Conservation (phyloP, 140 eudicot genomes). For the Cichorium intybus region DNA sequence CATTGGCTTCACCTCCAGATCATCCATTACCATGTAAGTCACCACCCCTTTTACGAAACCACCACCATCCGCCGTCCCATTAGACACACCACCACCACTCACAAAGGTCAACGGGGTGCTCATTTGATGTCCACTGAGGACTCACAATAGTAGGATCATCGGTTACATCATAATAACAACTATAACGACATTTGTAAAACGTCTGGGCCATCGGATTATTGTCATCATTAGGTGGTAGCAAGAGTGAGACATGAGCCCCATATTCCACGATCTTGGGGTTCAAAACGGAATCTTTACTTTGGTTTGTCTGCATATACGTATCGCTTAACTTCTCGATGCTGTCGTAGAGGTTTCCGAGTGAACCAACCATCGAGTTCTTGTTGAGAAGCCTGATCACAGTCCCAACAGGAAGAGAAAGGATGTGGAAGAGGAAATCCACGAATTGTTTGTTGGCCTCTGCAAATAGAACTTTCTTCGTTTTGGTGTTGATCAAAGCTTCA, state of each 20-base stretch:
- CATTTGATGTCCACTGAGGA: constrained; percentile 7
- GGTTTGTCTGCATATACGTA: constrained; percentile 33
- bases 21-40: constrained; percentile 48
- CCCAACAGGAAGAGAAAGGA: constrained; percentile 41
- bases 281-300: constrained; percentile 27
- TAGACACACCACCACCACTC: not conserved
- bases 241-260: constrained; percentile 8
- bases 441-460: constrained; percentile 46
- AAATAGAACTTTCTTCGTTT: constrained; percentile 31
- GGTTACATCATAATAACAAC: not conserved
- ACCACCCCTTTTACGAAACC: constrained; percentile 43
- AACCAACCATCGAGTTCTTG: constrained; percentile 37
- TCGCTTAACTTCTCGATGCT: constrained; percentile 36
- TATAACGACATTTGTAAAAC: not conserved
- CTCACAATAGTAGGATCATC: constrained; percentile 24
- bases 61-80: not conserved
- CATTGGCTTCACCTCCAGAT: constrained; percentile 42
- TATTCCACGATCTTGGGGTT: constrained; percentile 22
- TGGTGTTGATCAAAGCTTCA: constrained; percentile 29
- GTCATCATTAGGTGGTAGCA: constrained; percentile 4
- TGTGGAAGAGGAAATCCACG: constrained; percentile 38
- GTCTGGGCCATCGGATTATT: not conserved
- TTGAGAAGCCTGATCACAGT: constrained; percentile 34
- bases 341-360: constrained; percentile 34
- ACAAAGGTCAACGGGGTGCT: not conserved